Evolutionary conservation across 345 rosid genomes (phyloP), one percentile per base, ranked within the genome.

Genomic region (Citrus mangshanensis): DNA sequence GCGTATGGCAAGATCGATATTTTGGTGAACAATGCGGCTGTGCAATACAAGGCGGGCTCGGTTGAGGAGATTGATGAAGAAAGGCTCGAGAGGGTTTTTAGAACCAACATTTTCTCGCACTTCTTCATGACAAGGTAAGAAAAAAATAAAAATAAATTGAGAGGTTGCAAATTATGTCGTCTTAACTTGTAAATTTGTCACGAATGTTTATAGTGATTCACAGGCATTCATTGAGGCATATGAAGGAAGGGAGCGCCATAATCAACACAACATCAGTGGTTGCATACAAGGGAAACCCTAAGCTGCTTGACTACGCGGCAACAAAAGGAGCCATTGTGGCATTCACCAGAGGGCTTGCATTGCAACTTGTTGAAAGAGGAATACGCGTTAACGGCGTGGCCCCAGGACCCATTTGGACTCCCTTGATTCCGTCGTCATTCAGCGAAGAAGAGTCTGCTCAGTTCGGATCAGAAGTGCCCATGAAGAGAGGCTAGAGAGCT

Each of bases 381-480:
- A 89, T 93, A 12, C 87, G 92, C 1, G 91, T 94, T 19, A 91
- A 94, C 3, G 96, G 92, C 1, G 96, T 93, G 0, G 95, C 93
- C 5, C 96, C 96, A 0, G 95, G 97, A n/a, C 96, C 94, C 9
- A 89, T 93, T 10, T 91, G 93, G 97, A 94, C 95, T n/a, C 97
- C 93, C 1, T 71, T 94, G 80, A 81, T 90, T 40, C 89, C 95
- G 0, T 81, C 95, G 5, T 89, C 96, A 0, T 89, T 89, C 73
- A 74, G 69, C 1, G 87, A 87, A 21, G 93, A 93, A 7, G 85
- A 85, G 80, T 78, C 79, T 32, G 74, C 73, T 3, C 56, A 82
- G 65, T 88, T 93, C n/a, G 96, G 96, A 5, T 75, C 81, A 0
- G 81, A 90, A 49, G 87, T 85, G 38, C 94, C 97, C 0, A 90